Evolutionary conservation across 169 alveolate species (phyloP), one percentile per base, ranked within the genome.

Genomic region (Blepharisma undulans): DNA sequence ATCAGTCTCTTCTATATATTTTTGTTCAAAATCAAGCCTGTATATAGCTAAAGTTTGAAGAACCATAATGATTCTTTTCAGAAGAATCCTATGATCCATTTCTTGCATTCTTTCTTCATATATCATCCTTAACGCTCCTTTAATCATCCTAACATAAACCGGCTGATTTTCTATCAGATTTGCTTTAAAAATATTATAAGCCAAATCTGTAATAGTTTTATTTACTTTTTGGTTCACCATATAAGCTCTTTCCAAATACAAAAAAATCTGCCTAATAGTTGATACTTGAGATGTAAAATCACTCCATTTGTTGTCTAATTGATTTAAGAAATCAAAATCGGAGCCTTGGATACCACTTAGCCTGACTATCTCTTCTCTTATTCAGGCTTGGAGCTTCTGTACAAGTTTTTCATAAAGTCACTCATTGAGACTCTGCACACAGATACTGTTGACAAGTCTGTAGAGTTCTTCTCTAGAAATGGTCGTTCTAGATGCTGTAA

Each of bases 401-500:
- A 33, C 19, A 21, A 88, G 77, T 25, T 74, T 22, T 12, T 72
- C 72, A 19, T 36, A 76, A 34, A 88, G 76, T 16, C 27, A 88
- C 21, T 30, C 25, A 76, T 22, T 36, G 30, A 30, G 22, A 60
- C 61, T 60, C 36, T 84, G 71, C 7, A 30, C 30, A 29, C 93
- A 90, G 19, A 90, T 16, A 7, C 74, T 85, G 18, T 34, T 59
- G 71, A 90, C 93, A 12, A 25, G n/a, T 27, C 71, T 74, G 87
- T 90, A 90, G 36, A 90, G 90, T 32, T 79, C 92, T 59, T 90
- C 93, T 79, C 76, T 29, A 36, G 72, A 19, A 76, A n/a, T 18
- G 21, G 14, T 25, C 16, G 59, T 78, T 78, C 60, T 21, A n/a
- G 36, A 19, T n/a, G 36, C 33, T 34, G 84, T 18, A 12, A 90